A percentile compares a stretch with the other conserved stretches of the same genome.
Evolutionary conservation across 257 asterid species (phyloP).

Genomic region (Phtheirospermum japonicum): DNA sequence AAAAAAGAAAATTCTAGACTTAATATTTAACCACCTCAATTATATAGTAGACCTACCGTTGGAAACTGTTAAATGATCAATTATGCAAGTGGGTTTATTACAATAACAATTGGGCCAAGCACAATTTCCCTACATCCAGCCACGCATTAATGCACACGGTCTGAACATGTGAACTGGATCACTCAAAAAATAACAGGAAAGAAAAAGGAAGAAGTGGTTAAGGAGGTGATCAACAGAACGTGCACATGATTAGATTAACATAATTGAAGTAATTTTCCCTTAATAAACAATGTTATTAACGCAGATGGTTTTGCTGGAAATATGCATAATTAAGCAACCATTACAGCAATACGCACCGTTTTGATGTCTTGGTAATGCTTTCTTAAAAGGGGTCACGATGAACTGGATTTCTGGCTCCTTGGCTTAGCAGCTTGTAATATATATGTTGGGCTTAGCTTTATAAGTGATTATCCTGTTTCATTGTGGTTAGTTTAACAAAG

Average conservation of each 20-base stretch:
- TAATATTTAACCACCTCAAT: background rate
- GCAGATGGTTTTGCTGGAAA: too few relatives aligned
- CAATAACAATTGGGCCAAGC: conserved; percentile 10
- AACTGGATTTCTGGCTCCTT: conserved; percentile 35
- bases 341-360: conserved; percentile 30
- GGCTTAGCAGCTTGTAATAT: conserved; percentile 22
- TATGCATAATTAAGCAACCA: conserved; percentile 30
- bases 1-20: too few relatives aligned
- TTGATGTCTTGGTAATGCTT: conserved; percentile 31
- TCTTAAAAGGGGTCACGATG: conserved; percentile 34
- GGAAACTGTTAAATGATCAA: conserved; percentile 4
- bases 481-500: background rate
- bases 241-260: conserved; percentile 30
- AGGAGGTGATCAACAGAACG: conserved; percentile 14
- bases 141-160: conserved; percentile 28
- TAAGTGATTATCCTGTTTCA: conserved; percentile 29
- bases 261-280: conserved; percentile 19
- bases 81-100: conserved; percentile 23
- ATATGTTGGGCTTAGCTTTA: background rate
- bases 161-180: conserved; percentile 37
- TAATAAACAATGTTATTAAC: conserved; percentile 5
- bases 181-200: conserved; percentile 5
- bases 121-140: conserved; percentile 21
- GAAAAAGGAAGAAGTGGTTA: background rate
- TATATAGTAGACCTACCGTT: background rate